Percentiles rank a stretch among this genome's conserved stretches.
Conservation (phyloP, 1,139 yeast genomes). For the Kodamaea sp. region DNA sequence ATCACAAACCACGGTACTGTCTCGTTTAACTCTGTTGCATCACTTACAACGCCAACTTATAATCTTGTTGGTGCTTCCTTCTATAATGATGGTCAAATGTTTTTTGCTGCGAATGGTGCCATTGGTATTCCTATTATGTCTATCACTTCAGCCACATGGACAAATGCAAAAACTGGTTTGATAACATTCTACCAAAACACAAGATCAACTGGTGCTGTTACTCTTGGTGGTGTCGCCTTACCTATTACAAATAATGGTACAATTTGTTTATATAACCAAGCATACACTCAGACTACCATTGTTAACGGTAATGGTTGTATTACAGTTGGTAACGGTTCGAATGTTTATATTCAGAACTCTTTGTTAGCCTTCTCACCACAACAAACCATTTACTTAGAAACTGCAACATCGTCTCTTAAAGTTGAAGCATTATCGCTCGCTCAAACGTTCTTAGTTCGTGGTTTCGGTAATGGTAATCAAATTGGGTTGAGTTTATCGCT, state of each 20-base stretch:
- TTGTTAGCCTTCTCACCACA: constrained; percentile 8
- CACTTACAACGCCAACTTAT: constrained; percentile 18
- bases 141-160: constrained; percentile 22
- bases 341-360: constrained; percentile 8
- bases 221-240: constrained; percentile 19
- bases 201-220: constrained; percentile 18
- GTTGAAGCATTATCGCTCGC: constrained; percentile 15
- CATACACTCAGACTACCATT: constrained; percentile 12
- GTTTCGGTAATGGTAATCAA: constrained; percentile 30
- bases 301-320: constrained; percentile 17
- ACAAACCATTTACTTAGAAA: constrained; percentile 15
- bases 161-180: constrained; percentile 26
- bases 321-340: constrained; percentile 9
- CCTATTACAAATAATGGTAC: constrained; percentile 17
- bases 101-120: constrained; percentile 24
- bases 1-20: constrained; percentile 13
- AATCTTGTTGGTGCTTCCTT: constrained; percentile 20
- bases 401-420: constrained; percentile 10
- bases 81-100: constrained; percentile 28
- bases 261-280: constrained; percentile 14
- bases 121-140: constrained; percentile 18
- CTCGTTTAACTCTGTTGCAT: constrained; percentile 13
- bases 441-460: constrained; percentile 24
- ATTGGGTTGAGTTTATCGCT: constrained; percentile 21
- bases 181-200: constrained; percentile 21